Conservation (phyloP, 2,329 filamentous ascomycete species). For the Neoarthrinium moseri region DNA sequence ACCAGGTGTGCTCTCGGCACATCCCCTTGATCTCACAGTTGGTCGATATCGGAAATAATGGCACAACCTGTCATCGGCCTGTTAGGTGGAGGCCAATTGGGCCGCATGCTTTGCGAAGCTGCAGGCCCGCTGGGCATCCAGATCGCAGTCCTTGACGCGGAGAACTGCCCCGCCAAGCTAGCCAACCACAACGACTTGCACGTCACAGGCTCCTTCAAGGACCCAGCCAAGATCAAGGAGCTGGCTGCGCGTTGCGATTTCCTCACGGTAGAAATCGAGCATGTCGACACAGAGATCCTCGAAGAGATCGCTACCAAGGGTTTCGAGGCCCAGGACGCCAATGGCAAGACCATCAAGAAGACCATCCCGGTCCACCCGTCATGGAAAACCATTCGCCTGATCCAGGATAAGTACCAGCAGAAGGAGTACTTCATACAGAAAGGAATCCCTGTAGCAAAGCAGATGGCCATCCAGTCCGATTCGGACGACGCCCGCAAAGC, state of each 20-base stretch:
- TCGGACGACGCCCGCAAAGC: conserved; percentile 46
- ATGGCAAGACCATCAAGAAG: conserved; percentile 34
- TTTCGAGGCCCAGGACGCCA: conserved; percentile 48
- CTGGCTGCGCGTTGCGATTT: conserved; percentile 77
- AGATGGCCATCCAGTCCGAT: conserved; percentile 58
- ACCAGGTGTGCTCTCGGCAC: too few species aligned
- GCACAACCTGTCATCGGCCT: conserved; percentile 3
- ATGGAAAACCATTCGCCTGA: conserved; percentile 81
- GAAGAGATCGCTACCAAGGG: conserved; percentile 74
- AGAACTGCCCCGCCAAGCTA: conserved; percentile 79
- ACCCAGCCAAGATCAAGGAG: conserved; percentile 73
- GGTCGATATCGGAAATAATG: too few species aligned
- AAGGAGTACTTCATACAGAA: conserved; percentile 74
- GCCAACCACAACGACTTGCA: conserved; percentile 74
- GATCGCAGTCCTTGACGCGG: conserved; percentile 76
- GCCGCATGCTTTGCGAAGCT: conserved; percentile 91
- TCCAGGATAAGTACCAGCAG: conserved; percentile 92
- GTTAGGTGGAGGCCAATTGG: conserved; percentile 65
- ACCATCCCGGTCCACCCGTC: conserved; percentile 71
- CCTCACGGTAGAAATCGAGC: conserved; percentile 92
- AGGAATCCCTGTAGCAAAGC: conserved; percentile 71
- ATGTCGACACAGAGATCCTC: conserved; percentile 85
- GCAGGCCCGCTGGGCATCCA: conserved; percentile 72
- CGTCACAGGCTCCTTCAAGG: conserved; percentile 84
- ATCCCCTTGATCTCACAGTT: too few species aligned